Evolutionary conservation across 352 stramenopile species (phyloP), one percentile per base, ranked within the genome.

Genomic region (Peronosclerospora sorghi): DNA sequence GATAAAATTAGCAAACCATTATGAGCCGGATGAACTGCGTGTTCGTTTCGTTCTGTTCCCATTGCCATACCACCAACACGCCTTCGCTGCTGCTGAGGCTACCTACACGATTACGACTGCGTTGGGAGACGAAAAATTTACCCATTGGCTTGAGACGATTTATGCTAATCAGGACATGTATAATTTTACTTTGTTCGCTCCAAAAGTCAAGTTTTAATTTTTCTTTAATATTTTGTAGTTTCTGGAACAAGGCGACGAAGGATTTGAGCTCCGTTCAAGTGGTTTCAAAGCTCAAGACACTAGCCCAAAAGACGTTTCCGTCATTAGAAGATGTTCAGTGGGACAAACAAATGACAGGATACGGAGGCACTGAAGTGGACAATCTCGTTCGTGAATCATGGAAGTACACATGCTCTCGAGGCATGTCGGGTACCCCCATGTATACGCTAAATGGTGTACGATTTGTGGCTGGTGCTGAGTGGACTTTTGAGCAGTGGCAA

Each of bases 241-340:
- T 73, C 44, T 87, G 67, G 68, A 86, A 91, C 67, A 83, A 85
- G 49, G 44, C 46, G 18, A 90, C 78, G n/a, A 83, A 90, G 48
- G 77, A 87, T 29, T 38, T 85, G 35, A 78, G 59, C 19, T 62
- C 77, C 5, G 54, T 86, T n/a, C 46, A 88, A 62, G 74, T 87
- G 40, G 60, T 59, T 10, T 55, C 66, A 9, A 71, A 84, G 43
- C 68, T 87, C 18, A 73, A 62, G 23, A 34, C 41, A n/a, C 43
- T 90, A 12, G 78, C 78, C 34, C 62, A 86, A 41, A 57, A 67
- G 46, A 86, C 78, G 14, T 86, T 88, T 36, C 61, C 78, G 7
- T 50, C 47, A 4, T 51, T 91, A 28, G 81, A 65, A 8, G 59
- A 80, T 20, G 55, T 55, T 29, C 66, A 88, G 27, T 91, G 78